phyloP scores from a whole-genome alignment of 495 filamentous ascomycete genomes.

The Extremus antarcticus region DNA sequence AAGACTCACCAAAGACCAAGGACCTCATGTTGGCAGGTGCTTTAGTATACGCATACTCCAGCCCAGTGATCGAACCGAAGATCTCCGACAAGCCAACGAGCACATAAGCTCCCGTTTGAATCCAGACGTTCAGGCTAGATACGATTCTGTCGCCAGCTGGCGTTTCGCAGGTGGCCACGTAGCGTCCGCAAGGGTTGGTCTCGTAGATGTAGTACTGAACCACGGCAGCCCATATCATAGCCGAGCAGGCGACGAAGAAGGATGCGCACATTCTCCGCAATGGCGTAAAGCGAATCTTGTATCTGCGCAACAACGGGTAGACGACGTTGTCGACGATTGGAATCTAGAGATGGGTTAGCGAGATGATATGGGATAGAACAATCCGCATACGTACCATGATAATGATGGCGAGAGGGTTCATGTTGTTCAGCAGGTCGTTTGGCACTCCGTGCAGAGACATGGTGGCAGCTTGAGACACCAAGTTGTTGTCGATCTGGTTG shows the following conservation, averaged over 20 bases:
- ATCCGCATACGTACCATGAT: too few relatives aligned
- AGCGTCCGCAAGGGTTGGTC: slow-evolving; percentile 36
- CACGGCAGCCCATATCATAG: slow-evolving; percentile 55
- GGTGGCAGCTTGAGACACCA: slow-evolving; percentile 35
- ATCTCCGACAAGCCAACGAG: slow-evolving; percentile 56
- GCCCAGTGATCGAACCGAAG: slow-evolving; percentile 57
- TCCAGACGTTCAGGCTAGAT: slow-evolving; percentile 34
- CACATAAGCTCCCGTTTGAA: slow-evolving; percentile 35
- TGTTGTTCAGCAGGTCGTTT: slow-evolving; percentile 15
- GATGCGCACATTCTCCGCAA: slow-evolving; percentile 64
- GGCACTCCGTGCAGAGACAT: slow-evolving; percentile 16
- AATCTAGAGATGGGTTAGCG: too few relatives aligned
- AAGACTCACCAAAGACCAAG: slow-evolving; percentile 55
- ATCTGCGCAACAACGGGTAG: slow-evolving; percentile 54
- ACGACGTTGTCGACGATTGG: slow-evolving; percentile 56
- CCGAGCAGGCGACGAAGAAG: slow-evolving; percentile 52
- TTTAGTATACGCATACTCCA: slow-evolving; percentile 48
- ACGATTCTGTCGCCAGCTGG: too few relatives aligned
- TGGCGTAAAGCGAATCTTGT: slow-evolving; percentile 55
- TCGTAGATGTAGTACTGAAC: slow-evolving; percentile 64
- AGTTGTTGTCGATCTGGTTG: slow-evolving; percentile 48
- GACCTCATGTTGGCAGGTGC: slow-evolving; percentile 58
- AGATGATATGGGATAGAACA: too few relatives aligned
- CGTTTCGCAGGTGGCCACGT: too few relatives aligned
- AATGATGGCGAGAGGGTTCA: slow-evolving; percentile 53